These are phyloP conservation scores for Heterobasidion occidentale DNA, from an alignment of 1,284 basidiomycete species.

Conservation along the genomic window DNA sequence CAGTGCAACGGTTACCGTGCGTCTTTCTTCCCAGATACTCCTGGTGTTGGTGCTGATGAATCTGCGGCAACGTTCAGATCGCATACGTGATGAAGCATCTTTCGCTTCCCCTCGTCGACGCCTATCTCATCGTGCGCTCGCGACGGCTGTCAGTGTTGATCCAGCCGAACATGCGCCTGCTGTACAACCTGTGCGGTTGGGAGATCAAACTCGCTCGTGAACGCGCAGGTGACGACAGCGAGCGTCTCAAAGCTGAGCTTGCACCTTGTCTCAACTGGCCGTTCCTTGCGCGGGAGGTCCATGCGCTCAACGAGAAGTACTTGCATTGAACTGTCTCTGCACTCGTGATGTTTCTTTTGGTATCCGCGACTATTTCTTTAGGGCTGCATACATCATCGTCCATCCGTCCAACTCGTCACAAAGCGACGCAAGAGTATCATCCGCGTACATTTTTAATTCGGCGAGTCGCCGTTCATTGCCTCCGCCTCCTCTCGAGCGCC, in stretches of 20 bases:
- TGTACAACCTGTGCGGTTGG: constrained; percentile 93
- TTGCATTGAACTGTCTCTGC: constrained; percentile 26
- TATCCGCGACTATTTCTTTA: too few relatives aligned
- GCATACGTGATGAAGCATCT: constrained; percentile 97
- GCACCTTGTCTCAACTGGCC: constrained; percentile 69
- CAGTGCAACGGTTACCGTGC: constrained; percentile 84
- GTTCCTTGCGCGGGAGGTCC: constrained; percentile 71
- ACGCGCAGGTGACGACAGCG: constrained; percentile 45
- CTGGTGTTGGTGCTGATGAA: neutral
- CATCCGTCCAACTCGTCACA: too few relatives aligned
- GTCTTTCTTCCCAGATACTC: constrained; percentile 20
- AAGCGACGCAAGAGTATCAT: too few relatives aligned
- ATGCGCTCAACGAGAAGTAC: constrained; percentile 76
- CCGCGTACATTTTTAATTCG: too few relatives aligned
- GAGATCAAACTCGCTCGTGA: constrained; percentile 77
- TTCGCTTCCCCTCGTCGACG: constrained; percentile 82
- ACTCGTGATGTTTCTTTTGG: too few relatives aligned
- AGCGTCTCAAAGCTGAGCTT: constrained; percentile 45
- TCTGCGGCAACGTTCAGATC: constrained; percentile 39
- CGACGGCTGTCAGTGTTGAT: constrained; percentile 80
- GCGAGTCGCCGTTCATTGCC: too few relatives aligned
- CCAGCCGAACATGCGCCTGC: constrained; percentile 88
- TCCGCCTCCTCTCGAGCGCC: too few relatives aligned
- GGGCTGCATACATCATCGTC: too few relatives aligned
- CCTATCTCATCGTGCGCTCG: constrained; percentile 86